These are phyloP conservation scores for Candida hispaniensis DNA, from an alignment of 805 yeast species.

Conservation along the genomic window DNA sequence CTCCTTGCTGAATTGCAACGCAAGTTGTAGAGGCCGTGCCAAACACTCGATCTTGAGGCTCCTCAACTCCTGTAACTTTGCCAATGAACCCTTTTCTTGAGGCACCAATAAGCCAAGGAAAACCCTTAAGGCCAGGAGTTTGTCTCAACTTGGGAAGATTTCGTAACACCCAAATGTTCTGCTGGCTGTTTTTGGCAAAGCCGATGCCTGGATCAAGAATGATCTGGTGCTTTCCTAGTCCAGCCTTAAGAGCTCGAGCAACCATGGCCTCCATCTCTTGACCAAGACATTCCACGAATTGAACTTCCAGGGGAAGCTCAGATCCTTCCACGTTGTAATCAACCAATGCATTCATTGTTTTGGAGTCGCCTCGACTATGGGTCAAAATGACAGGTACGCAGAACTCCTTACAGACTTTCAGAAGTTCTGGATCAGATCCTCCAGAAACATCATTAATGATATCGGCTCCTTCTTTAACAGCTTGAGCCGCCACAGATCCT, in stretches of 20 bases:
- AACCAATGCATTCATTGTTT: conserved; percentile 55
- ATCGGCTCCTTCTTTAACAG: conserved; percentile 72
- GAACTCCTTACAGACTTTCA: conserved; percentile 52
- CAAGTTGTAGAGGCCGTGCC: conserved; percentile 71
- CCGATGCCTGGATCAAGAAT: conserved; percentile 94
- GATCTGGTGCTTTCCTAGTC: conserved; percentile 82
- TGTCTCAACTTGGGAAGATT: conserved; percentile 23
- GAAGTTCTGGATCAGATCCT: conserved; percentile 61
- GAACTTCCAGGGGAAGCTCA: conserved; percentile 21
- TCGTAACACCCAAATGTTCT: conserved; percentile 57
- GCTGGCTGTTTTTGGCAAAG: conserved; percentile 72
- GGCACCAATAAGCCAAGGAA: conserved; percentile 75
- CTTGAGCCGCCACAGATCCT: conserved; percentile 56
- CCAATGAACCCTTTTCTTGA: conserved; percentile 86
- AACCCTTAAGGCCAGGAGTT: conserved; percentile 25
- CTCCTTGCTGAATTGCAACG: conserved; percentile 59
- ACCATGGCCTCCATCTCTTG: conserved; percentile 54
- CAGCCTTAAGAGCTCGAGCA: conserved; percentile 43
- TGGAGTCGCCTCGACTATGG: conserved; percentile 77
- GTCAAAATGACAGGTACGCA: conserved; percentile 66
- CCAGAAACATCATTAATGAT: conserved; percentile 85
- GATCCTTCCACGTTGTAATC: conserved; percentile 34
- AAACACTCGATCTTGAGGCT: conserved; percentile 50
- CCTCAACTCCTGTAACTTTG: conserved; percentile 45
- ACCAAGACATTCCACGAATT: conserved; percentile 44